Percentiles rank a stretch among this genome's conserved stretches.
Evolutionary conservation across 495 filamentous ascomycete genomes (phyloP).

Genomic region (Parmelia sp.): DNA sequence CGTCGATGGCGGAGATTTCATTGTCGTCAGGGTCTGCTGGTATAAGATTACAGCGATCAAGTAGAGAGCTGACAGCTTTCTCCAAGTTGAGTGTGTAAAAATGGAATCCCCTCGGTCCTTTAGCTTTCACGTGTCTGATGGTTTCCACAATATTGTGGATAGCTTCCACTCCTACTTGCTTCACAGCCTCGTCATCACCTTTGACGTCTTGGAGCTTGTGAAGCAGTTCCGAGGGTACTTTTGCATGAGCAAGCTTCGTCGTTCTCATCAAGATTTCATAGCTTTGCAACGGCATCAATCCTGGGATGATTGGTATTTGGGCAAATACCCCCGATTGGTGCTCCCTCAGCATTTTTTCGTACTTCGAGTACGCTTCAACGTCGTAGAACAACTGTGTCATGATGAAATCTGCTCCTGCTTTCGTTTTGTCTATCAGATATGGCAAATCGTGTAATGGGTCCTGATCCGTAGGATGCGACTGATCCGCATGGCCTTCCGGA

Average conservation of each 20-base stretch:
- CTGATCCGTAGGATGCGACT: conserved; percentile 73
- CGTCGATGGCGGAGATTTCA: conserved; percentile 38
- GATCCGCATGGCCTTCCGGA: conserved; percentile 93
- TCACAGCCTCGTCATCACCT: conserved; percentile 88
- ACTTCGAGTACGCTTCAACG: conserved; percentile 67
- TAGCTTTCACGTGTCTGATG: conserved; percentile 56
- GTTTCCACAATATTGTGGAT: conserved; percentile 62
- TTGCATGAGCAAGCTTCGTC: conserved; percentile 90
- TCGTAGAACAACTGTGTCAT: conserved; percentile 99
- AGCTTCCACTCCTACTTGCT: conserved; percentile 63
- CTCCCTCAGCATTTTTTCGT: conserved; percentile 68
- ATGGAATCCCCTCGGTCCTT: conserved; percentile 73
- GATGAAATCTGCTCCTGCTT: conserved; percentile 93
- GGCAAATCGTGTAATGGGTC: conserved; percentile 74
- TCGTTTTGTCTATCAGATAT: conserved; percentile 83
- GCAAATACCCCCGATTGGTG: conserved; percentile 84
- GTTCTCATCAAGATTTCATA: conserved; percentile 92
- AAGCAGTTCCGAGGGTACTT: conserved; percentile 64
- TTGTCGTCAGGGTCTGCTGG: conserved; percentile 46
- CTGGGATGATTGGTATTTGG: conserved; percentile 84
- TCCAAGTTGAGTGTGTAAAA: conserved; percentile 97
- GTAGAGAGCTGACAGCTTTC: conserved; percentile 88
- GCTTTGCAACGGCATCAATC: conserved; percentile 94
- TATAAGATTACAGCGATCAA: conserved; percentile 81
- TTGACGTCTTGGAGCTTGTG: conserved; percentile 69